Evolutionary conservation across 345 rosid species (phyloP).

Genomic region (Salix koriyanagi): DNA sequence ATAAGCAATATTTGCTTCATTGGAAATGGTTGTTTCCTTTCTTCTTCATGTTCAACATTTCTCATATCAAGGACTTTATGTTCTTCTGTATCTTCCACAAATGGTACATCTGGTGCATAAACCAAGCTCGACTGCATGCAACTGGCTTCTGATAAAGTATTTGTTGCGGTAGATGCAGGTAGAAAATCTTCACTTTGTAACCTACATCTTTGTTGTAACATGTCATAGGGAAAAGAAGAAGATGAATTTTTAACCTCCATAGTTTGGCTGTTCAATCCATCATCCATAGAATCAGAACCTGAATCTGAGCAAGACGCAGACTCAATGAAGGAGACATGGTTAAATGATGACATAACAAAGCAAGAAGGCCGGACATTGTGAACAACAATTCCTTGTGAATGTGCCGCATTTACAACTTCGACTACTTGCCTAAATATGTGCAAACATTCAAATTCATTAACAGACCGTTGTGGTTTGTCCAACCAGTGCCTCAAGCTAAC

Average conservation of each 20-base stretch:
- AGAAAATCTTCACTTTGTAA: conserved; percentile 40
- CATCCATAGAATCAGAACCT: conserved; percentile 87
- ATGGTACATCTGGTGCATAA: conserved; percentile 26
- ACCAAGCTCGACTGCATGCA: conserved; percentile 53
- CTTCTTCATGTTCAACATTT: conserved; percentile 47
- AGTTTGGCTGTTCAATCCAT: conserved; percentile 47
- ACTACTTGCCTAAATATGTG: conserved; percentile 91
- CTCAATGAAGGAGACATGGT: conserved; percentile 88
- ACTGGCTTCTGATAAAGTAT: conserved; percentile 54
- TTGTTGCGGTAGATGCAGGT: conserved; percentile 26
- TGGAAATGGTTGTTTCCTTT: conserved; percentile 59
- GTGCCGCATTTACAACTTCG: conserved; percentile 77
- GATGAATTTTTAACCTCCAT: conserved; percentile 37
- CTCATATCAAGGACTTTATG: conserved; percentile 33
- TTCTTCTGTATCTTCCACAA: conserved; percentile 37
- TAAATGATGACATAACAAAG: conserved; percentile 85
- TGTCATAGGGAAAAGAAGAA: conserved; percentile 40
- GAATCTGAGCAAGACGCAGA: conserved; percentile 95
- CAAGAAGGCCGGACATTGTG: conserved; percentile 95
- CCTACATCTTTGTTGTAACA: conserved; percentile 32
- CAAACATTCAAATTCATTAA: conserved; percentile 77
- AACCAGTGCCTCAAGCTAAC: conserved; percentile 95
- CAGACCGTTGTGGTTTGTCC: conserved; percentile 67
- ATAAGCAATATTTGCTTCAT: conserved; percentile 78
- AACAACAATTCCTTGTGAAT: conserved; percentile 86